Conservation (phyloP, 257 asterid genomes). For the Salvia hispanica region DNA sequence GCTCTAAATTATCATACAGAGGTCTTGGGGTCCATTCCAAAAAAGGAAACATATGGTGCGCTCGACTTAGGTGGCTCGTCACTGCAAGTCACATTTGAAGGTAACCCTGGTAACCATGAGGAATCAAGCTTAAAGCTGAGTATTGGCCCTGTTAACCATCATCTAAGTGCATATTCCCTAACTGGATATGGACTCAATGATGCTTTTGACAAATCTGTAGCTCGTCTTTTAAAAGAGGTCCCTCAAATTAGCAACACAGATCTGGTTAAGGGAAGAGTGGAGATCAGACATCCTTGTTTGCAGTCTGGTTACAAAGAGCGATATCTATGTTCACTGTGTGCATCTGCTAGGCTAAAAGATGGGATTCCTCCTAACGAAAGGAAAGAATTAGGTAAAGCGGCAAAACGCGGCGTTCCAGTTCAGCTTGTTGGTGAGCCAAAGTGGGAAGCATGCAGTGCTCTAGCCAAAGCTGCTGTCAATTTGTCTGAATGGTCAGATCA, state of each 20-base stretch:
- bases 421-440: conserved; percentile 76
- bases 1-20: conserved; percentile 82
- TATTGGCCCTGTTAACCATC: conserved; percentile 79
- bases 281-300: conserved; percentile 91
- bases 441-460: conserved; percentile 86
- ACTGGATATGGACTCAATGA: conserved; percentile 95
- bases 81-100: conserved; percentile 91
- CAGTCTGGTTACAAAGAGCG: conserved; percentile 77
- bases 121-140: conserved; percentile 73
- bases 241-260: conserved; percentile 60
- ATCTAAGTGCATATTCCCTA: conserved; percentile 84
- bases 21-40: conserved; percentile 71
- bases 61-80: conserved; percentile 99
- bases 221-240: conserved; percentile 60
- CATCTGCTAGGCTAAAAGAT: conserved; percentile 46
- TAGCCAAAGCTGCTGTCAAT: conserved; percentile 79
- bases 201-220: conserved; percentile 93
- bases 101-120: conserved; percentile 42
- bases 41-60: conserved; percentile 84
- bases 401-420: conserved; percentile 55
- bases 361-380: conserved; percentile 55
- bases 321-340: conserved; percentile 69
- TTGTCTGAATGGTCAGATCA: conserved; percentile 77
- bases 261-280: conserved; percentile 52
- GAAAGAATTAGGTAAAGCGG: conserved; percentile 44